Percentiles rank a stretch among this genome's conserved stretches.
phyloP scores from a whole-genome alignment of 371 early-diverging fungal genomes.

The Mortierella sp. region DNA sequence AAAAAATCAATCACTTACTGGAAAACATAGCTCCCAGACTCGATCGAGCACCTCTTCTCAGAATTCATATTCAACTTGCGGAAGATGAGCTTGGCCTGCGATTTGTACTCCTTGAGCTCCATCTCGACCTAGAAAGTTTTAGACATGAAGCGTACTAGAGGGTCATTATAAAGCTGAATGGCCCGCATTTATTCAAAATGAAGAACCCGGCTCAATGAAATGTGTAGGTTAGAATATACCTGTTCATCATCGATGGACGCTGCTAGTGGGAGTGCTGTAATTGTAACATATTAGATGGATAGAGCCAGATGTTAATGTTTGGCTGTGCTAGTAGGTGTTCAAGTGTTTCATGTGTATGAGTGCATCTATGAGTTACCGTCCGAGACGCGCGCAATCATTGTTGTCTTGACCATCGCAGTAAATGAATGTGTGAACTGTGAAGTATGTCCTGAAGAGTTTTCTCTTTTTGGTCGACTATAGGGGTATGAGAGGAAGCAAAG shows the following conservation, averaged over 20 bases:
- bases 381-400: slow-evolving; percentile 93
- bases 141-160: background rate
- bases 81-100: slow-evolving; percentile 93
- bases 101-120: slow-evolving; percentile 92
- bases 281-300: background rate
- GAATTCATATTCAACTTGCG: slow-evolving; percentile 87
- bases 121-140: slow-evolving; percentile 66
- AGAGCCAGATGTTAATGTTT: background rate
- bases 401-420: slow-evolving; percentile 88
- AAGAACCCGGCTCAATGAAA: background rate
- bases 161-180: background rate
- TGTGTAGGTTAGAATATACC: slow-evolving; percentile 60
- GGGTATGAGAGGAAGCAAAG: background rate
- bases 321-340: background rate
- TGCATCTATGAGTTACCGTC: slow-evolving; percentile 70
- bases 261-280: slow-evolving; percentile 86
- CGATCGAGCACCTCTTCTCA: slow-evolving; percentile 95
- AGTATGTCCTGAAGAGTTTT: background rate
- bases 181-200: background rate
- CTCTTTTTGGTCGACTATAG: no score
- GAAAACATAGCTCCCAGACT: slow-evolving; percentile 87
- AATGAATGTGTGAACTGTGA: background rate
- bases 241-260: slow-evolving; percentile 98
- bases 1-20: slow-evolving; percentile 89
- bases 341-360: background rate